Base-by-base conservation (phyloP, 495 filamentous ascomycete genomes). In the Talaromyces adpressus region DNA sequence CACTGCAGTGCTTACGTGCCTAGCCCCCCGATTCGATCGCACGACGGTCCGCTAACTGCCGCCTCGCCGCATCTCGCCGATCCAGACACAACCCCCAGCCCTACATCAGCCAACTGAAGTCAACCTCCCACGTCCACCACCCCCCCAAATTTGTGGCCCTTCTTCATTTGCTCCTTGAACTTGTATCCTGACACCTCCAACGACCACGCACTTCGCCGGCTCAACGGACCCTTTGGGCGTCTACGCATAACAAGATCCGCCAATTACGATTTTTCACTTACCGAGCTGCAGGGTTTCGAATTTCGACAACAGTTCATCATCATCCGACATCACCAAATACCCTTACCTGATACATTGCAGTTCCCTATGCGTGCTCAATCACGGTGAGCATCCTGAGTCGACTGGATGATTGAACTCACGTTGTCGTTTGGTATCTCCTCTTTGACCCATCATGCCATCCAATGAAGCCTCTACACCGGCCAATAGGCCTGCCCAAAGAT, bases 21-120 rank as follows among this genome's bases (percentile, higher is more conserved):
- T 32, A 58, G 56, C 27, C 56, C 56, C 56, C 56, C 45, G 45
- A 54, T 54, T 53, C 16, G 51, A 54, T 58, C 56, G 56, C 52
- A 56, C 52, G 23, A 56, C 52, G 12, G 23, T 56, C 52, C 52
- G 52, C 52, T 56, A 56, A 56, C 27, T 29, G 52, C 56, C 56
- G 27, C 56, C 56, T 36, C 51, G 51, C 56, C 52, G 56, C 56
- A 18, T 22, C n/a, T 58, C 30, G 56, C 56, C 56, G 56, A 58
- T 58, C 56, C 30, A 58, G 56, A 58, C 30, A 32, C 56, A 32
- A 58, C n/a, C 22, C 49, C 18, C 56, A 58, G 56, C 56, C 56
- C 56, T 58, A 58, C 56, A 14, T 36, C 30, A 57, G 23, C 53
- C 53, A 57, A 27, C 22, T 27, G 23, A 57, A 57, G 6, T 23